These are phyloP conservation scores for Stagonosporopsis rhizophila DNA, from an alignment of 2,329 filamentous ascomycete species.

Conservation along the genomic window DNA sequence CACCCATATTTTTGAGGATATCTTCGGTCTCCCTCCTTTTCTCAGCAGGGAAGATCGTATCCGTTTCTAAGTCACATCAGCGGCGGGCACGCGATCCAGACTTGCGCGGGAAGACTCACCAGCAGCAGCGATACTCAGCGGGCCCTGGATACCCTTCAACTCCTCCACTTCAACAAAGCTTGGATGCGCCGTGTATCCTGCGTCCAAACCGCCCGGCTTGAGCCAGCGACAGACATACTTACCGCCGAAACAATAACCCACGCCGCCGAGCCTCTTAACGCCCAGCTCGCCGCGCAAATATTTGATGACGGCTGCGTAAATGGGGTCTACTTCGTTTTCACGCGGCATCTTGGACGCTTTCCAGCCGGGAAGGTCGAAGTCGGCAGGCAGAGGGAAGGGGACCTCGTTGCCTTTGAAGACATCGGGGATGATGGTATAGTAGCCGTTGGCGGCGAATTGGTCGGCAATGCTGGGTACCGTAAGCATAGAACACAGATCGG, in stretches of 20 bases:
- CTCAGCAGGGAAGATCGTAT: constrained; percentile 64
- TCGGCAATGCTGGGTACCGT: constrained; percentile 65
- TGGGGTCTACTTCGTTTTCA: constrained; percentile 58
- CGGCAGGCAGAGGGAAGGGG: constrained; percentile 59
- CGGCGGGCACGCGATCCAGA: neutral
- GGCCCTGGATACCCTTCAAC: constrained; percentile 62
- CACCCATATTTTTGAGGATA: constrained; percentile 60
- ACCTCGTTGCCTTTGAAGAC: constrained; percentile 72
- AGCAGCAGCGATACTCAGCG: constrained; percentile 68
- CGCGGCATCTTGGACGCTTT: constrained; percentile 51
- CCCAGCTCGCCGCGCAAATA: constrained; percentile 62
- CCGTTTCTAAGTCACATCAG: constrained; percentile 56
- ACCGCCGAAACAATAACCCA: constrained; percentile 77
- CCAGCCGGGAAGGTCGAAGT: constrained; percentile 61
- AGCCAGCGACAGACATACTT: constrained; percentile 70
- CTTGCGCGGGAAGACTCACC: neutral
- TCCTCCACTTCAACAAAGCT: constrained; percentile 72
- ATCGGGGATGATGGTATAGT: constrained; percentile 73
- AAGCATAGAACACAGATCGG: no score
- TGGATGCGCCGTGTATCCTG: constrained; percentile 77
- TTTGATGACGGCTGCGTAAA: constrained; percentile 62
- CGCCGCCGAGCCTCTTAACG: constrained; percentile 66
- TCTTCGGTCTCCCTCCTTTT: constrained; percentile 66
- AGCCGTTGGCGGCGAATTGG: constrained; percentile 76
- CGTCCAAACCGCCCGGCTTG: constrained; percentile 68